These are phyloP conservation scores for Colletotrichum sp. DNA, from an alignment of 2,329 filamentous ascomycete genomes.

Conservation along the genomic window DNA sequence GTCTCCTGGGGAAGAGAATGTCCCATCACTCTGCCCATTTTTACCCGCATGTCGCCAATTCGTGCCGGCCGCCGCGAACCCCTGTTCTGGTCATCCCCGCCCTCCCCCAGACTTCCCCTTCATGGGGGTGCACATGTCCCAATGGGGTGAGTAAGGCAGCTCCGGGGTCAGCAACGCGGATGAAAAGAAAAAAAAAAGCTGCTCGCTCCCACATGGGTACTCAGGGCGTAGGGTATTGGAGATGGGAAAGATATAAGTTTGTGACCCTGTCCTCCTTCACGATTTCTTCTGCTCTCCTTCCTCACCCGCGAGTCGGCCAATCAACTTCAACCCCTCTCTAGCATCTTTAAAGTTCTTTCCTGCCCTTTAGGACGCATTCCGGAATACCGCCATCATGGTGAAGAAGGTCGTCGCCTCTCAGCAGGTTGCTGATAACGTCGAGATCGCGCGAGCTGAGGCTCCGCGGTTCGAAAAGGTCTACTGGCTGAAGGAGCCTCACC, in stretches of 20 bases:
- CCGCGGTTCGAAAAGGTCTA: constrained; percentile 59
- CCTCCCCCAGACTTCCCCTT: constrained; percentile 4
- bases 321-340: constrained; percentile 5
- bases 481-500: constrained; percentile 62
- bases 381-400: constrained; percentile 13
- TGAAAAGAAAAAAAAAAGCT: neutral
- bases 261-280: neutral
- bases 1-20: neutral
- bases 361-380: neutral
- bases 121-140: constrained; percentile 6
- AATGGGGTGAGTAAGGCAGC: constrained; percentile 12
- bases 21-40: constrained; percentile 21
- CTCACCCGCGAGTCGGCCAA: constrained; percentile 17
- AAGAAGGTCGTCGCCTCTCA: constrained; percentile 18
- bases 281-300: neutral
- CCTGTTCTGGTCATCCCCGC: constrained; percentile 19
- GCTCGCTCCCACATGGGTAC: neutral
- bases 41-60: constrained; percentile 25
- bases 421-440: constrained; percentile 32
- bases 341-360: neutral
- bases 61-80: constrained; percentile 12
- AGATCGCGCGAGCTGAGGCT: constrained; percentile 46
- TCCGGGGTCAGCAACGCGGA: constrained; percentile 6
- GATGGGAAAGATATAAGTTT: constrained; percentile 8
- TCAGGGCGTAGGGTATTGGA: neutral